Percentiles rank a stretch among this genome's conserved stretches.
These are phyloP conservation scores for Daldinia childiae DNA, from an alignment of 495 filamentous ascomycete species.

Conservation along the genomic window DNA sequence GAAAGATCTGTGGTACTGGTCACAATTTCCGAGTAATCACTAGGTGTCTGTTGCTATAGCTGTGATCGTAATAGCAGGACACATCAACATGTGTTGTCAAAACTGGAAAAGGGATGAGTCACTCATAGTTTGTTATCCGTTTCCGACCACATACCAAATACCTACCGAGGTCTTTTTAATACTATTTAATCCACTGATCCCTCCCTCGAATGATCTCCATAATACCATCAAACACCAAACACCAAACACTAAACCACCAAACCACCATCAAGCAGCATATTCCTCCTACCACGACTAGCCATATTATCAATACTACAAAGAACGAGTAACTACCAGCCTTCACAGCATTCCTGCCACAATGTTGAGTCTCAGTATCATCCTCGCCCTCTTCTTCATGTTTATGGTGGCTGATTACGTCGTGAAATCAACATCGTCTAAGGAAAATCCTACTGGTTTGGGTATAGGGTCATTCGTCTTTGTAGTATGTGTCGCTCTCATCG, in stretches of 20 bases:
- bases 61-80: neutral
- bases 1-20: neutral
- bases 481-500: neutral
- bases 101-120: neutral
- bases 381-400: neutral
- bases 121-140: neutral
- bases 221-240: neutral
- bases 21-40: neutral
- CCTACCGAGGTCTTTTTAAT: neutral
- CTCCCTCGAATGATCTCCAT: neutral
- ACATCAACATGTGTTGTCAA: neutral
- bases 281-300: neutral
- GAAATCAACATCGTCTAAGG: neutral
- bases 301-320: neutral
- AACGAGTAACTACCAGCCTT: neutral
- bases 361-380: neutral
- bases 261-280: neutral
- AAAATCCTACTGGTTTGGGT: neutral
- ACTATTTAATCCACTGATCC: neutral
- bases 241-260: neutral
- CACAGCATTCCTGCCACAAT: neutral
- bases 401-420: neutral
- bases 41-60: neutral
- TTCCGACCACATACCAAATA: neutral
- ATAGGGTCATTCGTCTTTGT: neutral